A percentile compares a stretch with the other conserved stretches of the same genome.
Conservation (phyloP, 306 rosid genomes). For the Dryas drummondii region DNA sequence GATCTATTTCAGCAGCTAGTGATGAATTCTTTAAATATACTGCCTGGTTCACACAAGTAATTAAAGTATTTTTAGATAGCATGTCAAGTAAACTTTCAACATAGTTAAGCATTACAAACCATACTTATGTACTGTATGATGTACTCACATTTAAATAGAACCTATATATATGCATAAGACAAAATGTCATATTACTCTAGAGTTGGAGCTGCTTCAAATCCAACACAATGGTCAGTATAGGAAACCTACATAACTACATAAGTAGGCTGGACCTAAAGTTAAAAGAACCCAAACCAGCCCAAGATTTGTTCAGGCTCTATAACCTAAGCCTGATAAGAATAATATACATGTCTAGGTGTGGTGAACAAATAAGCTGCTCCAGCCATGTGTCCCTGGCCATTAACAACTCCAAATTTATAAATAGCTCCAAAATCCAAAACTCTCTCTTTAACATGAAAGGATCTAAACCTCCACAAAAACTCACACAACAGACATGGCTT, state of each 20-base stretch:
- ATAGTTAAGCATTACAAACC: neutral
- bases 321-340: neutral
- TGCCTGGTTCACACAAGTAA: neutral
- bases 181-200: neutral
- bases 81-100: neutral
- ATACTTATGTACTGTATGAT: neutral
- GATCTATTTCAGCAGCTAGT: neutral
- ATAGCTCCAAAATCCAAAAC: neutral
- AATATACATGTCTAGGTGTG: neutral
- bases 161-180: neutral
- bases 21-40: neutral
- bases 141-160: neutral
- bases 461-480: neutral
- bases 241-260: neutral
- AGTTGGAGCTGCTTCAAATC: neutral
- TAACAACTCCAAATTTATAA: neutral
- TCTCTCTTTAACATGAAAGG: neutral
- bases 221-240: neutral
- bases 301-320: neutral
- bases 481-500: too few relatives aligned
- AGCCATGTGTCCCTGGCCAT: neutral
- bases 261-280: neutral
- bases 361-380: neutral
- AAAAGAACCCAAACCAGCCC: neutral
- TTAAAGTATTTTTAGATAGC: neutral